Conservation (phyloP, 2,329 filamentous ascomycete species). For the Curvularia spicifera region DNA sequence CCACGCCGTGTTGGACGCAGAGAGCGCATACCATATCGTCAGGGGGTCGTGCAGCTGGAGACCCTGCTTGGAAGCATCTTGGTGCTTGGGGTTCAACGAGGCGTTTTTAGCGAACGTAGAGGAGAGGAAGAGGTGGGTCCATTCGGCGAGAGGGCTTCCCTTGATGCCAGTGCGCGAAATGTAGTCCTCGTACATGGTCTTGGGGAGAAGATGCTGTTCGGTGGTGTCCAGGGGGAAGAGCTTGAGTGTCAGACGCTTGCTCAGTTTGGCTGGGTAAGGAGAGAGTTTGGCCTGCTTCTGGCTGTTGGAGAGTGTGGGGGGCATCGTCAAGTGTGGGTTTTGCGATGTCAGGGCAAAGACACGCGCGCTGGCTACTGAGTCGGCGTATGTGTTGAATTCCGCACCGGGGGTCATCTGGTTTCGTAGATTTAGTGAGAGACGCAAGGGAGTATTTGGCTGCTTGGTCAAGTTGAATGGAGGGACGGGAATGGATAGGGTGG, state of each 20-base stretch:
- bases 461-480: slow-evolving; percentile 51
- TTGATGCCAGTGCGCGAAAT: slow-evolving; percentile 29
- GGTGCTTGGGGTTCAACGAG: slow-evolving; percentile 45
- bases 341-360: slow-evolving; percentile 58
- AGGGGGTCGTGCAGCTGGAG: slow-evolving; percentile 58
- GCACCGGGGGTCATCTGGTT: slow-evolving; percentile 73
- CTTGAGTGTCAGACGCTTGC: slow-evolving; percentile 52
- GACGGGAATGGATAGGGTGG: slow-evolving; percentile 27
- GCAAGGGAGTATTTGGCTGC: slow-evolving; percentile 44
- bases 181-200: slow-evolving; percentile 47
- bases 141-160: slow-evolving; percentile 54
- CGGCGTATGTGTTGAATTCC: slow-evolving; percentile 96
- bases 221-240: slow-evolving; percentile 59
- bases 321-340: slow-evolving; percentile 79
- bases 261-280: slow-evolving; percentile 53
- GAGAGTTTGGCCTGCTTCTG: slow-evolving; percentile 33
- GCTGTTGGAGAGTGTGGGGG: slow-evolving; percentile 62
- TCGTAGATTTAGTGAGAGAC: slow-evolving; percentile 37
- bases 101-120: slow-evolving; percentile 56
- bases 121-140: slow-evolving; percentile 54
- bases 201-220: slow-evolving; percentile 51
- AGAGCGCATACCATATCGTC: slow-evolving; percentile 48
- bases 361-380: slow-evolving; percentile 60
- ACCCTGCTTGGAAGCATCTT: slow-evolving; percentile 44
- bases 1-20: slow-evolving; percentile 37